These are phyloP conservation scores for Aegilops tauschii DNA, from an alignment of 176 grass and related monocot genomes.

Conservation along the genomic window DNA sequence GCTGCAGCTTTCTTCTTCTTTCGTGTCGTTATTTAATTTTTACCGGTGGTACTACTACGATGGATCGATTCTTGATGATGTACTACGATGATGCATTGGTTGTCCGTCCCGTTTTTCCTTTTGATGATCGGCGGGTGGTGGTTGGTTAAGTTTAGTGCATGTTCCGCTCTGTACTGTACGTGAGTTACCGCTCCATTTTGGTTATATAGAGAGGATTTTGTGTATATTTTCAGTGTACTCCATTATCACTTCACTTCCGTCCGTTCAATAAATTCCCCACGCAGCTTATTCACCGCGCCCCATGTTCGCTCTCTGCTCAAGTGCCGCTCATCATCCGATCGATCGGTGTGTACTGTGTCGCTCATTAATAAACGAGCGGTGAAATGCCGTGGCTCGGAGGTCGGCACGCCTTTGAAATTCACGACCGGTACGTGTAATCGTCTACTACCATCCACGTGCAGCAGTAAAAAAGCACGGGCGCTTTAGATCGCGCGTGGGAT, in stretches of 20 bases:
- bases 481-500: conserved; percentile 15
- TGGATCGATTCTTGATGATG: conserved; percentile 42
- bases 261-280: conserved; percentile 23
- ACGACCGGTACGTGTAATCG: neutral
- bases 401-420: neutral
- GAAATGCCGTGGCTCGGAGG: neutral
- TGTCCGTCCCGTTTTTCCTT: conserved; percentile 28
- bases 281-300: neutral
- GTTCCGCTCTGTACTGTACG: conserved; percentile 37
- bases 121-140: conserved; percentile 32
- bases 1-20: neutral
- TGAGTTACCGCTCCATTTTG: conserved; percentile 43
- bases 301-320: neutral
- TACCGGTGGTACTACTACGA: conserved; percentile 26
- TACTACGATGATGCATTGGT: conserved; percentile 32
- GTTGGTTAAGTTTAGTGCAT: conserved; percentile 11
- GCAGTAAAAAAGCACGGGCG: conserved; percentile 39
- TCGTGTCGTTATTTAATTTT: conserved; percentile 47
- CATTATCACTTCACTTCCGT: conserved; percentile 28
- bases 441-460: neutral
- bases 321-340: neutral
- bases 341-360: neutral
- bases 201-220: conserved; percentile 51
- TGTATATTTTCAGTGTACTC: conserved; percentile 45
- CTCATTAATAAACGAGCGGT: neutral